Evolutionary conservation across 2,329 filamentous ascomycete species (phyloP).

Genomic region (Paraphaeosphaeria minitans): DNA sequence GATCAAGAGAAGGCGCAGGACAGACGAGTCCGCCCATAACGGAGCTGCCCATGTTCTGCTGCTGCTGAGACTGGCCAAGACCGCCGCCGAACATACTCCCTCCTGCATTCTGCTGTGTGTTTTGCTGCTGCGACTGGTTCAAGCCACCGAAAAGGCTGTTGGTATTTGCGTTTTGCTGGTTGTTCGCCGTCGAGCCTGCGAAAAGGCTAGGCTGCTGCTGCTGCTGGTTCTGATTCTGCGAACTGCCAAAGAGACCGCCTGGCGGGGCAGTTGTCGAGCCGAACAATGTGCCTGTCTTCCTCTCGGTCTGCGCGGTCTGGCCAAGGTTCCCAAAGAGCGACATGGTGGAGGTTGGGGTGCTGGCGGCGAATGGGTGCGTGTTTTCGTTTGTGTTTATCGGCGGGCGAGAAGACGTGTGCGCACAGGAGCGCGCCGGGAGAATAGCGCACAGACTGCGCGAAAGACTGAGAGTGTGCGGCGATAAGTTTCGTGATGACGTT

Average conservation of each 20-base stretch:
- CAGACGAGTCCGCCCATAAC: slow-evolving; percentile 44
- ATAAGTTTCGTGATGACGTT: background rate
- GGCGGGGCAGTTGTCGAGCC: slow-evolving; percentile 43
- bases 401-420: background rate
- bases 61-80: slow-evolving; percentile 48
- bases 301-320: slow-evolving; percentile 33
- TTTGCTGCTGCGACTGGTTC: slow-evolving; percentile 30
- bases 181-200: slow-evolving; percentile 14
- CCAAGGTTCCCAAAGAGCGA: slow-evolving; percentile 38
- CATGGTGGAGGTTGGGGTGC: slow-evolving; percentile 22
- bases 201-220: slow-evolving; percentile 35
- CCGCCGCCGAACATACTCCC: slow-evolving; percentile 42
- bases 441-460: background rate
- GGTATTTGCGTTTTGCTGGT: slow-evolving; percentile 18
- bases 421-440: background rate
- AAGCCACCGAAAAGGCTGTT: slow-evolving; percentile 30
- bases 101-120: slow-evolving; percentile 46
- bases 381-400: background rate
- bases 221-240: slow-evolving; percentile 40
- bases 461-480: background rate
- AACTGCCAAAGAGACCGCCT: slow-evolving; percentile 48
- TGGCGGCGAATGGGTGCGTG: background rate
- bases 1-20: slow-evolving; percentile 37
- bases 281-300: slow-evolving; percentile 45
- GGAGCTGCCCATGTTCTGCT: slow-evolving; percentile 47